Percentiles rank a stretch among this genome's conserved stretches.
Evolutionary conservation across 768 basidiomycete genomes (phyloP).

Genomic region (Phallus indusiatus): DNA sequence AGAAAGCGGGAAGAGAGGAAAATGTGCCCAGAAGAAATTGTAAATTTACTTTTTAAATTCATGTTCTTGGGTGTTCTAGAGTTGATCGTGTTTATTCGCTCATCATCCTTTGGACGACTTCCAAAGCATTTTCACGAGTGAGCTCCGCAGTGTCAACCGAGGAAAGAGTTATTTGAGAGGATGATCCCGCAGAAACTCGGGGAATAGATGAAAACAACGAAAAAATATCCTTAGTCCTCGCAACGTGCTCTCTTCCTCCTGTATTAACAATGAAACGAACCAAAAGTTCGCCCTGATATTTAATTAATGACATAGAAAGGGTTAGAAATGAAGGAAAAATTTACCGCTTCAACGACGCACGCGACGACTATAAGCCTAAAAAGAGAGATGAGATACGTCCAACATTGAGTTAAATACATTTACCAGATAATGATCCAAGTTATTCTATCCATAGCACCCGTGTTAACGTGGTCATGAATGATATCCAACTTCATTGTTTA

Average conservation of each 20-base stretch:
- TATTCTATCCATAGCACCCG: conserved; percentile 82
- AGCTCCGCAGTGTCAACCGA: not conserved
- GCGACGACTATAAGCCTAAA: conserved; percentile 82
- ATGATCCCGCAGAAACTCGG: not conserved
- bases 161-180: not conserved
- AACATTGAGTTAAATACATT: conserved; percentile 26
- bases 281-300: conserved; percentile 63
- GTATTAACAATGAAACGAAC: conserved; percentile 69
- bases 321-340: conserved; percentile 15
- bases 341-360: conserved; percentile 76
- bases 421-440: conserved; percentile 72
- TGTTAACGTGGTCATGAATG: conserved; percentile 90
- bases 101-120: conserved; percentile 1
- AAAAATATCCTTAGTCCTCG: not conserved
- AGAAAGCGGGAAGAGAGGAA: too few species aligned
- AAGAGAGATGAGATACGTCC: conserved; percentile 17
- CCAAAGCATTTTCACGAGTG: conserved; percentile 6
- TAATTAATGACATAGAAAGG: not conserved
- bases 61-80: too few species aligned
- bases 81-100: not conserved
- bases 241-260: not conserved
- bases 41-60: too few species aligned
- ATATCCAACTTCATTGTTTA: conserved; percentile 62
- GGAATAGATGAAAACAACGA: not conserved
- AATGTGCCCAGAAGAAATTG: too few species aligned